A percentile compares a stretch with the other conserved stretches of the same genome.
These are phyloP conservation scores for Ascocoryne sarcoides DNA, from an alignment of 2,329 filamentous ascomycete genomes.

Conservation along the genomic window DNA sequence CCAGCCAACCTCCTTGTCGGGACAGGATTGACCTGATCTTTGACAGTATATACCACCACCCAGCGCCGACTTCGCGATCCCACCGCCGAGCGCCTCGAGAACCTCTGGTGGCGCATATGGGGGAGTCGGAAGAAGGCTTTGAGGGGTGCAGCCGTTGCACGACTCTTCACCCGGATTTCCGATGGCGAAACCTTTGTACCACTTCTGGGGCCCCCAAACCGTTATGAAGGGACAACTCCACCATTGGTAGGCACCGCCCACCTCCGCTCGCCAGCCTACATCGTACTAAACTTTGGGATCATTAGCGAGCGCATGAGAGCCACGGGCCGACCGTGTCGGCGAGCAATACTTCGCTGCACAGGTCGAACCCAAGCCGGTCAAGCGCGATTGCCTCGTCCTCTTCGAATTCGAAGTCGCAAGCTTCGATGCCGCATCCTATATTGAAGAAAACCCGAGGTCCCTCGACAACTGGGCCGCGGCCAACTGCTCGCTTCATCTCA, in stretches of 20 bases:
- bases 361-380: constrained; percentile 10
- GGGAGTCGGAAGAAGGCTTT: constrained; percentile 41
- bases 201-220: constrained; percentile 42
- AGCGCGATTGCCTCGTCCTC: constrained; percentile 18
- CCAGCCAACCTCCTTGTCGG: neutral
- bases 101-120: constrained; percentile 60
- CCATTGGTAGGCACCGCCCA: constrained; percentile 35
- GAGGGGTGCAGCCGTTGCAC: constrained; percentile 44
- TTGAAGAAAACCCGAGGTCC: constrained; percentile 50
- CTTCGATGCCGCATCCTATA: constrained; percentile 42
- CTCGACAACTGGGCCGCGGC: constrained; percentile 43
- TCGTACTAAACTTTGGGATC: constrained; percentile 20
- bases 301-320: constrained; percentile 16
- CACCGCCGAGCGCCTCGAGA: constrained; percentile 53
- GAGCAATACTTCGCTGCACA: constrained; percentile 16
- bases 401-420: constrained; percentile 29
- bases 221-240: constrained; percentile 36
- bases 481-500: constrained; percentile 53
- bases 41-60: constrained; percentile 50
- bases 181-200: constrained; percentile 49
- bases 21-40: constrained; percentile 11
- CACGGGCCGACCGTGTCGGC: constrained; percentile 14
- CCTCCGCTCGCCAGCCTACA: constrained; percentile 2
- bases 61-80: constrained; percentile 50
- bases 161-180: constrained; percentile 49